Percentiles rank a stretch among this genome's conserved stretches.
Evolutionary conservation across 768 basidiomycete genomes (phyloP).

Genomic region (Auriscalpium orientale): DNA sequence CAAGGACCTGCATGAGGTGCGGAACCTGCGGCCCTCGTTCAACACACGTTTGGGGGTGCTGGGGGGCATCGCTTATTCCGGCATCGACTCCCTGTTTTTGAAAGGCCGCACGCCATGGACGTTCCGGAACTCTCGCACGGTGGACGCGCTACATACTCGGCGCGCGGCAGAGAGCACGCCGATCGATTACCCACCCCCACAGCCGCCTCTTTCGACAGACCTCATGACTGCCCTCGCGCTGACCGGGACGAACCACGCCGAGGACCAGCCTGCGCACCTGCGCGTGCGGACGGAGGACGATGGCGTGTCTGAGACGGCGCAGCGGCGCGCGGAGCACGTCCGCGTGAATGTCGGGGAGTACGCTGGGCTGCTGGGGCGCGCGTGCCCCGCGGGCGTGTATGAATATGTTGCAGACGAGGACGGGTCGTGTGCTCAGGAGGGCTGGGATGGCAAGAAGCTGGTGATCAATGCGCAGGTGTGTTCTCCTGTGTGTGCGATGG

Average conservation of each 20-base stretch:
- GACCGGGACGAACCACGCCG: constrained; percentile 94
- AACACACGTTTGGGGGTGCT: constrained; percentile 68
- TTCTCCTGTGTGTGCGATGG: constrained; percentile 3
- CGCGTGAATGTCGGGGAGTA: constrained; percentile 67
- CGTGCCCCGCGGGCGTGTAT: constrained; percentile 94
- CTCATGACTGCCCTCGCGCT: constrained; percentile 83
- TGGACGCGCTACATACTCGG: constrained; percentile 68
- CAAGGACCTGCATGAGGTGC: constrained; percentile 79
- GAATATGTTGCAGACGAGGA: constrained; percentile 81
- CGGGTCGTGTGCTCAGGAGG: constrained; percentile 33
- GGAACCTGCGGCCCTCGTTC: constrained; percentile 90
- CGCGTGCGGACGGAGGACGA: constrained; percentile 42
- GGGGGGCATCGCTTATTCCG: constrained; percentile 87
- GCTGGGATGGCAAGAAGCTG: constrained; percentile 78
- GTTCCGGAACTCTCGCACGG: constrained; percentile 54
- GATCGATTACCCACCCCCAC: constrained; percentile 80
- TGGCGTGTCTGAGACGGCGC: constrained; percentile 33
- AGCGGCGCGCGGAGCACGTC: constrained; percentile 57
- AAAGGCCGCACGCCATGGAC: constrained; percentile 91
- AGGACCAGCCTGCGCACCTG: constrained; percentile 90
- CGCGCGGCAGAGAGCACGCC: constrained; percentile 58
- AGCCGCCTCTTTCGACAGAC: constrained; percentile 89
- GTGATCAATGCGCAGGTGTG: constrained; percentile 95
- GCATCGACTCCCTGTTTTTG: constrained; percentile 77
- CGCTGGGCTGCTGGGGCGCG: constrained; percentile 80